Base-by-base conservation (phyloP, 2,329 filamentous ascomycete species). In the Rhynchosporium graminicola region DNA sequence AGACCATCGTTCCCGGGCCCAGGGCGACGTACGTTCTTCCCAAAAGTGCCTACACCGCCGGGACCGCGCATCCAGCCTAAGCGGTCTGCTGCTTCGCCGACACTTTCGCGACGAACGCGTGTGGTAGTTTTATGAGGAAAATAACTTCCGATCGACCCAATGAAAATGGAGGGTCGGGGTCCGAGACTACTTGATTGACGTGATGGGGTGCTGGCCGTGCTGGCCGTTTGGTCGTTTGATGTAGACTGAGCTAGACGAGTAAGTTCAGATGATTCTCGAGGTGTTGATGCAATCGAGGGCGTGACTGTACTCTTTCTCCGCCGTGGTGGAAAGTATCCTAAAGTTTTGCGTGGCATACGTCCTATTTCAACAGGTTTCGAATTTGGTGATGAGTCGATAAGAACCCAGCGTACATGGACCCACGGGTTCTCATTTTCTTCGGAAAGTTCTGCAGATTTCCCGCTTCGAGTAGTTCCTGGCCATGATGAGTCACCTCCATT, bases 241-340 rank as follows among this genome's bases (percentile, higher is more conserved):
- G 60, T 57, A 15, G 67, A 63, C 60, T 65, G 63, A 40, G 66
- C 67, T 26, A 67, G 52, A 10, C 59, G 58, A 15, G 66, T 62
- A 26, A 73, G 64, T 56, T 74, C 73, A 20, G 60, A 57, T 42
- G 73, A 75, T 31, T 43, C 71, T 29, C 72, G 70, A 7, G 90
- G 89, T 2, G 88, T 91, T 20, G 87, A 85, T 57, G 87, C 68
- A 13, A 86, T 82, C 2, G 90, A 89, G 26, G 83, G 82, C 1
- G 87, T 87, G 69, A 83, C 80, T 9, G 84, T 77, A 42, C 73
- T 75, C 62, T 74, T 72, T 95, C 87, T 95, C 95, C 86, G 93
- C 26, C 92, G 85, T 7, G 93, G 93, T 3, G 94, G 94, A 72
- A 98, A 98, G 77, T 94, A 98, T 29, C 93, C 94, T 50, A 97